phyloP scores from a whole-genome alignment of 345 rosid genomes.

The Anacardium occidentale region DNA sequence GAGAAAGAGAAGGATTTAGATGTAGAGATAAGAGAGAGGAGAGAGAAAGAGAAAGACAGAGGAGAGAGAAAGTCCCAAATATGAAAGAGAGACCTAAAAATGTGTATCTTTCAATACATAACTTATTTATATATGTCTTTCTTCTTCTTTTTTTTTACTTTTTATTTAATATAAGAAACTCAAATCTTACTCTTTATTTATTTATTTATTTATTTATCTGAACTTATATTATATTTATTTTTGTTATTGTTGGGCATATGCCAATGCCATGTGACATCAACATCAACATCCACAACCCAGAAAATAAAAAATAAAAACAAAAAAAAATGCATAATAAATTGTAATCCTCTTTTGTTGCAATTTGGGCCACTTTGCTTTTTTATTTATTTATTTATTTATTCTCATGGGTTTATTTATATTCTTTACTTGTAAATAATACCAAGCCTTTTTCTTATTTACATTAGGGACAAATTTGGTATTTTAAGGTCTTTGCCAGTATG shows the following conservation, averaged over 20 bases:
- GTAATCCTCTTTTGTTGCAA: slow-evolving; percentile 19
- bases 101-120: slow-evolving; percentile 25
- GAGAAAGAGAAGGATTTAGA: slow-evolving; percentile 24
- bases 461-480: slow-evolving; percentile 3
- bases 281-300: background rate
- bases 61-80: slow-evolving; percentile 39
- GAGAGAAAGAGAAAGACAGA: slow-evolving; percentile 47
- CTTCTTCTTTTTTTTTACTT: background rate
- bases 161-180: too few species aligned
- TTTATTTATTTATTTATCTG: too few species aligned
- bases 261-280: slow-evolving; percentile 18
- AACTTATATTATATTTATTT: background rate
- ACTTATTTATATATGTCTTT: background rate
- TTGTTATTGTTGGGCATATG: slow-evolving; percentile 10
- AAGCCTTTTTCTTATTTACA: background rate
- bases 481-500: background rate
- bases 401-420: background rate
- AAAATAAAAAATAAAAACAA: too few species aligned
- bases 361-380: background rate
- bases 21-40: slow-evolving; percentile 30
- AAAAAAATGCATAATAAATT: slow-evolving; percentile 1
- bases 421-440: slow-evolving; percentile 6
- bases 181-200: background rate
- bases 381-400: slow-evolving; percentile 6
- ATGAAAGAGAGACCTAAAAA: slow-evolving; percentile 39